Evolutionary conservation across 108 stramenopile species (phyloP), one percentile per base, ranked within the genome.

Genomic region (Chaetoceros tenuissimus): DNA sequence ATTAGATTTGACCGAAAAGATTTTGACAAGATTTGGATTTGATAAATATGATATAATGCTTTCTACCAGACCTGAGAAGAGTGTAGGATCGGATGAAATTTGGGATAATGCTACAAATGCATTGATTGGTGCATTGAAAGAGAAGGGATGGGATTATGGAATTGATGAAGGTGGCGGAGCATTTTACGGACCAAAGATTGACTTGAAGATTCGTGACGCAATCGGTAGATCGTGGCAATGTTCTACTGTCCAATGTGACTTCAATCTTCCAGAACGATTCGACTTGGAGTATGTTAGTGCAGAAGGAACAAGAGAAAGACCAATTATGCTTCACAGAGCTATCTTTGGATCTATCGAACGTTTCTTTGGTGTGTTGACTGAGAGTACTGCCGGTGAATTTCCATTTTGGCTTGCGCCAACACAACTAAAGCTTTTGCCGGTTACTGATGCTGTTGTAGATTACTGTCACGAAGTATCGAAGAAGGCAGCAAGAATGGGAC

Each of bases 181-280:
- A 17, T 98, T 98, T 56, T 98, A 98, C 58, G 97, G 97, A 1
- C 97, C 97, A 45, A 98, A 98, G 73, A 98, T 98, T 72, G 97
- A 98, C 74, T 59, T 98, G 45, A 98, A 98, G 81, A 98, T 98
- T 58, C 79, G 88, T 48, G 97, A 98, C 71, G 97, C 97, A 24
- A 96, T 98, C 68, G 97, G 97, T 31, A 83, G 97, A 23, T 81
- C 84, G 48, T 98, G 97, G 97, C 97, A 98, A 63, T 98, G 97
- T 73, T 96, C 95, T 3, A 98, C 97, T 3, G 92, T 98, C 19
- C 97, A 98, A 67, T 95, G 94, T 57, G 97, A 98, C 75, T 98
- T 98, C 76, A 98, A 98, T 71, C 74, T 98, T 17, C 97, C 97
- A 28, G 95, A 98, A 28, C 81, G 97, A n/a, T 98, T 98, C 65